These are phyloP conservation scores for Brassica balearica DNA, from an alignment of 441 rosid genomes.

Conservation along the genomic window DNA sequence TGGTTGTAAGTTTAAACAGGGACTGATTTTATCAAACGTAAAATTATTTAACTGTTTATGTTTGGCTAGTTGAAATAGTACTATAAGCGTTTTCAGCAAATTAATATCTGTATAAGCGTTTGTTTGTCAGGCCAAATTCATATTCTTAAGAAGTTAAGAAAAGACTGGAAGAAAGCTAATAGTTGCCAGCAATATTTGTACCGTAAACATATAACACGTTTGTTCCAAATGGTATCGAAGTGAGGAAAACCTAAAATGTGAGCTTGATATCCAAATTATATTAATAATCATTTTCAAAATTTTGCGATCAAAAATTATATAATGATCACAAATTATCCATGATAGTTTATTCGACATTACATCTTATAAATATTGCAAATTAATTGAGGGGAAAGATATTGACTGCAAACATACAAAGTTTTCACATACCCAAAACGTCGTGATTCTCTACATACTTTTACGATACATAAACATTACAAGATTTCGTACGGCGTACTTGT, in stretches of 20 bases:
- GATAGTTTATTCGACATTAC: background rate
- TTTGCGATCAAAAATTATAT: background rate
- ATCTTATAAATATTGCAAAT: background rate
- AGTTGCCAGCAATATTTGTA: constrained; percentile 20
- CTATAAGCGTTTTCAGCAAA: background rate
- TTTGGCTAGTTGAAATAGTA: too few species aligned
- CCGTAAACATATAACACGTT: constrained; percentile 17
- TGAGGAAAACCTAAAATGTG: background rate
- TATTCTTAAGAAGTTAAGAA: background rate
- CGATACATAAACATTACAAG: background rate
- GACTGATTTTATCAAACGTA: background rate
- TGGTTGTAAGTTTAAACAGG: background rate
- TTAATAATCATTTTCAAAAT: background rate
- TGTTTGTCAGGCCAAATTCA: background rate
- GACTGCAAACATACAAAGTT: background rate
- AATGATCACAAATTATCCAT: background rate
- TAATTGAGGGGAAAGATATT: background rate
- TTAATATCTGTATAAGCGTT: background rate
- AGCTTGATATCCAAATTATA: background rate
- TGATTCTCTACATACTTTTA: background rate
- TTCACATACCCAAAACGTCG: background rate
- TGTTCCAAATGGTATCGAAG: background rate
- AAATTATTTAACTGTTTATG: background rate
- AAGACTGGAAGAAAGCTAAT: background rate
- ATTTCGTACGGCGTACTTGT: background rate